Base-by-base conservation (phyloP, 2,329 filamentous ascomycete species). In the Trichoderma sp. region DNA sequence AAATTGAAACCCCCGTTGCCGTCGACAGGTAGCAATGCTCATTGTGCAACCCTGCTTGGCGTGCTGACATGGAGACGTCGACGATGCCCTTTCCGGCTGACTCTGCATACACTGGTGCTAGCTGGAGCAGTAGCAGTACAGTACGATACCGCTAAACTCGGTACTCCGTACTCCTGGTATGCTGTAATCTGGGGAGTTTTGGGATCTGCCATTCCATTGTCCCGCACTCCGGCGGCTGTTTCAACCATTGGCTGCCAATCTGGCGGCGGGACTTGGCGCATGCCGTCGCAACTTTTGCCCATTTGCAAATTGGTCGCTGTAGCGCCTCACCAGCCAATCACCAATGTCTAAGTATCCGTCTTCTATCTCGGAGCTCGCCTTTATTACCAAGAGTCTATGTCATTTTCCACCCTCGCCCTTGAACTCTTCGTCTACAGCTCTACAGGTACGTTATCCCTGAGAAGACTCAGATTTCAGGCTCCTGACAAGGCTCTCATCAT, bases 171-270 rank as follows among this genome's bases (percentile, higher is more conserved):
- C 68, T 71, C 35, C 29, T 64, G 35, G 60, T 18, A n/a, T 64
- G 69, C 59, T 53, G n/a, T 53, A 24, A 35, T 56, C 69, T 29
- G 41, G 60, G 69, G 45, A 71, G 59, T 50, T 33, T 59, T 62
- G 12, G 35, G 68, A 71, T 71, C 67, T 71, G 67, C 67, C 31
- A 38, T 41, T 67, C 50, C 33, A 53, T 24, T 67, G 45, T 56
- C 65, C 65, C 65, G 29, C 45, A n/a, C 68, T 63, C 27, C 24
- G 27, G 68, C 68, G 68, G 68, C 56, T 71, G 56, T 71, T 71
- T 71, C 68, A 35, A 71, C 56, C 27, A 71, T 71, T 63, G 68
- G 68, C n/a, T 62, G 67, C 24, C 33, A 31, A 41, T 16, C 24
- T 71, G 38, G 38, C 18, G 29, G 56, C 29, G 68, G 68, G 68